These are phyloP conservation scores for Malus hybrid DNA, from an alignment of 331 rosid genomes.

Conservation along the genomic window DNA sequence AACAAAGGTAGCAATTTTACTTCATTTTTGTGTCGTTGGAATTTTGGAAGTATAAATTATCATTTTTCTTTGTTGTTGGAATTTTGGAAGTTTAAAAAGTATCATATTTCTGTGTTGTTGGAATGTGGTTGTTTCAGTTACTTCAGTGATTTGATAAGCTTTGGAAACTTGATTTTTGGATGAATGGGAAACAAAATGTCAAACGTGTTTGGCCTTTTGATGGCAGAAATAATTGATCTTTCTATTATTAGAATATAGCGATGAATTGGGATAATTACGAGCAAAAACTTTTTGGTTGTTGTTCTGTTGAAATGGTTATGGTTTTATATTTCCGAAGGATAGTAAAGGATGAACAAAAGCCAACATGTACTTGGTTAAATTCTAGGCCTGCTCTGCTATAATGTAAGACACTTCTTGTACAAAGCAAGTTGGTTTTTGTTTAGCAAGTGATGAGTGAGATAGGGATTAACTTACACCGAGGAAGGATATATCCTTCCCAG, in stretches of 20 bases:
- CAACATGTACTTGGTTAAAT: background rate
- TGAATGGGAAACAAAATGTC: background rate
- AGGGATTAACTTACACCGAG: too few relatives aligned
- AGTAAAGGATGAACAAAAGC: background rate
- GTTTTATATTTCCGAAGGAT: background rate
- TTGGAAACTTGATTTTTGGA: background rate
- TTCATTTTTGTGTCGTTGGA: background rate
- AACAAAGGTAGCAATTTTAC: constrained; percentile 32
- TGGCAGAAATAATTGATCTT: background rate
- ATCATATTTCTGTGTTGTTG: too few relatives aligned
- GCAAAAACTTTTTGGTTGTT: too few relatives aligned
- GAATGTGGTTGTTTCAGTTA: background rate
- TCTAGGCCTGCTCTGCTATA: background rate
- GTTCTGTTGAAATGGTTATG: background rate
- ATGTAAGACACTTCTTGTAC: background rate
- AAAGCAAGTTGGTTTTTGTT: too few relatives aligned
- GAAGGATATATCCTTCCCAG: background rate
- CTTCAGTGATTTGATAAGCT: background rate
- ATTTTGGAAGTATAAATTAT: background rate
- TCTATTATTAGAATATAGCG: background rate
- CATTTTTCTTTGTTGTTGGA: background rate
- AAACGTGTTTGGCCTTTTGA: background rate
- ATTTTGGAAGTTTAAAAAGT: too few relatives aligned
- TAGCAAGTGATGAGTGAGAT: too few relatives aligned
- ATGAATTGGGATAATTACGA: background rate